Conservation (phyloP, 148 eudicot species). For the Rhododendron vialii region DNA sequence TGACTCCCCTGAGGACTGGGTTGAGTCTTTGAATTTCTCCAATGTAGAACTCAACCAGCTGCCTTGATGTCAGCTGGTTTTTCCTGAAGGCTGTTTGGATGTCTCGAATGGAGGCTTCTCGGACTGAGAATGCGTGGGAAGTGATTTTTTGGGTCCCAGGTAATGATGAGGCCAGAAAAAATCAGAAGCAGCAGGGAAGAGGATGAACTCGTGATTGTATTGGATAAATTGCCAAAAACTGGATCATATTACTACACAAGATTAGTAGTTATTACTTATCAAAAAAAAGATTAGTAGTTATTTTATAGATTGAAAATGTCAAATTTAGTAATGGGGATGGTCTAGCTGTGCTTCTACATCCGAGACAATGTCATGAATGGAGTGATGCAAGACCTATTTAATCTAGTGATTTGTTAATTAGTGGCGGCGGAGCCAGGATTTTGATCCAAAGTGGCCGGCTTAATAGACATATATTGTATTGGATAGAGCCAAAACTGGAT, state of each 20-base stretch:
- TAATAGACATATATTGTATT: too few species aligned
- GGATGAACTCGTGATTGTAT: slow-evolving; percentile 20
- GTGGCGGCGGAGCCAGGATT: too few species aligned
- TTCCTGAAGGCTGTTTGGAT: slow-evolving; percentile 23
- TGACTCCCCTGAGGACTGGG: slow-evolving; percentile 24
- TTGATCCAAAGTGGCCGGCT: too few species aligned
- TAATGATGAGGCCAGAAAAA: not conserved
- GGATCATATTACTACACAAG: slow-evolving; percentile 1
- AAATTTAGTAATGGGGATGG: too few species aligned
- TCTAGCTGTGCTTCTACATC: too few species aligned
- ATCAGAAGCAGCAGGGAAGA: not conserved
- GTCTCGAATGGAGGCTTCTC: slow-evolving; percentile 20
- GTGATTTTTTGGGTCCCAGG: not conserved
- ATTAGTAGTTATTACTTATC: too few species aligned
- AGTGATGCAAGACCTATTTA: too few species aligned
- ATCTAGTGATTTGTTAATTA: too few species aligned
- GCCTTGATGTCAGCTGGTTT: slow-evolving; percentile 27
- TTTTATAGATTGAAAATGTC: too few species aligned
- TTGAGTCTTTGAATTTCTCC: slow-evolving; percentile 24
- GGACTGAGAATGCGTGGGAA: slow-evolving; percentile 16
- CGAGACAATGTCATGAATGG: too few species aligned
- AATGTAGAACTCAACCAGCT: slow-evolving; percentile 34
- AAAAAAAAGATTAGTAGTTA: not conserved
- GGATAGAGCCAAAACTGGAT: too few species aligned
- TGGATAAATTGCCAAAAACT: slow-evolving; percentile 29